Evolutionary conservation across 2,329 filamentous ascomycete species (phyloP), one percentile per base, ranked within the genome.

Genomic region (Venturia asperata): DNA sequence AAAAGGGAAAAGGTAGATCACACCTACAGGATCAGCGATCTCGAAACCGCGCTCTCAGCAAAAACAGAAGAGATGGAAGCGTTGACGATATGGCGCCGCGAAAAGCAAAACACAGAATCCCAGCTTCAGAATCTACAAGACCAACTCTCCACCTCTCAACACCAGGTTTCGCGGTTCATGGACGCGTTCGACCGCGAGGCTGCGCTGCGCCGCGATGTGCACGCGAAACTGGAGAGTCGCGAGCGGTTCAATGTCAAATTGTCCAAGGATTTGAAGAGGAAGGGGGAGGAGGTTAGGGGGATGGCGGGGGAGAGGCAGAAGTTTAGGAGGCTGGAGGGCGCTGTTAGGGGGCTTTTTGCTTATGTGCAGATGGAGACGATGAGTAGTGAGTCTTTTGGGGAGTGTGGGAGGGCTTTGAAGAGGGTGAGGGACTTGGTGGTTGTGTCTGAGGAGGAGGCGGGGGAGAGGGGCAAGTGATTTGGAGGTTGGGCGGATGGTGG

Each of bases 331-430:
- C 13, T 58, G 1, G 5, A 3, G 13, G 52, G 27, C 7, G 52
- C 52, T 19, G 52, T 37, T 1, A 37, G 30, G 30, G 52, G 52
- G 7, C 17, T 58, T 10, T 58, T 58, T 58, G 24, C 5, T 0
- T 13, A 58, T 58, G 9, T 34, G 17, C 52, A 58, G 52, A 58
- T 58, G 52, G 52, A 58, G 27, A 37, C 52, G 52, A 58, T 58
- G 52, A 37, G 52, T 58, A 21, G 52, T 58, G 52, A 58, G 1
- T 11, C 10, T 13, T 58, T 58, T 58, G 52, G 52, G 52, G 52
- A 58, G 7, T 27, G 30, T 11, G 52, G 52, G 1, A 19, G 19
- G 30, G 52, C 52, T n/a, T 37, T 58, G 15, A 58, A 58, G 52
- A 19, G 30, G 6, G 52, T 58, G 0, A 58, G 9, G 30, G 52